These are phyloP conservation scores for Bonnemaisonia californica DNA, from an alignment of 31 red algal species.

Conservation along the genomic window DNA sequence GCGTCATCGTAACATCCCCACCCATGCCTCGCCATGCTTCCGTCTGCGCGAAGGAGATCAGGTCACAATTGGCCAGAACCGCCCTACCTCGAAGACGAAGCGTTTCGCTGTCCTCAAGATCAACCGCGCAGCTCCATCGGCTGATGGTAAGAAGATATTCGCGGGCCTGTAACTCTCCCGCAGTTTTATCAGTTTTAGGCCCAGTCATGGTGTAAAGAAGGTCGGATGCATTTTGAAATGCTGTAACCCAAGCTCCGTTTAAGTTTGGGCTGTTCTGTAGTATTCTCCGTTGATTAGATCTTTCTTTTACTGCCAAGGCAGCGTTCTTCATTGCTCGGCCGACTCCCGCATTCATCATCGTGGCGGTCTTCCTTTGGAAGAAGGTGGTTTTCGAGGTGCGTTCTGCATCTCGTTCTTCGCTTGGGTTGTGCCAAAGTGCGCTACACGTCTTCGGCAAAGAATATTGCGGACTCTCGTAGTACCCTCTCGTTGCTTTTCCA, in stretches of 20 bases:
- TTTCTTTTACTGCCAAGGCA: background rate
- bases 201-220: slow-evolving; percentile 20
- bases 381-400: slow-evolving; percentile 12
- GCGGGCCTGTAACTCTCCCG: slow-evolving; percentile 74
- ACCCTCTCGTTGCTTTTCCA: slow-evolving; percentile 24
- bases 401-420: slow-evolving; percentile 16
- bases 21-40: slow-evolving; percentile 94
- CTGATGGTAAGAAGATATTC: slow-evolving; percentile 94
- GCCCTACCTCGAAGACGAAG: slow-evolving; percentile 94
- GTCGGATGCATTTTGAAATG: no score
- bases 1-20: slow-evolving; percentile 97
- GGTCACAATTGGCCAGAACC: slow-evolving; percentile 96
- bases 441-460: slow-evolving; percentile 15
- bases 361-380: slow-evolving; percentile 31
- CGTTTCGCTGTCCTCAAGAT: slow-evolving; percentile 95
- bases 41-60: slow-evolving; percentile 95
- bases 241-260: background rate
- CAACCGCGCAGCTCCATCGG: slow-evolving; percentile 82
- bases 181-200: slow-evolving; percentile 9
- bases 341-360: background rate
- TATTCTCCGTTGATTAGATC: background rate
- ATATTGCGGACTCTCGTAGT: slow-evolving; percentile 55
- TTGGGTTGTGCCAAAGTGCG: slow-evolving; percentile 2
- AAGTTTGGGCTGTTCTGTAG: background rate
- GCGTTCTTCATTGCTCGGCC: slow-evolving; percentile 3